Percentiles rank a stretch among this genome's conserved stretches.
Evolutionary conservation across 306 rosid genomes (phyloP).

Genomic region (Senna tora): DNA sequence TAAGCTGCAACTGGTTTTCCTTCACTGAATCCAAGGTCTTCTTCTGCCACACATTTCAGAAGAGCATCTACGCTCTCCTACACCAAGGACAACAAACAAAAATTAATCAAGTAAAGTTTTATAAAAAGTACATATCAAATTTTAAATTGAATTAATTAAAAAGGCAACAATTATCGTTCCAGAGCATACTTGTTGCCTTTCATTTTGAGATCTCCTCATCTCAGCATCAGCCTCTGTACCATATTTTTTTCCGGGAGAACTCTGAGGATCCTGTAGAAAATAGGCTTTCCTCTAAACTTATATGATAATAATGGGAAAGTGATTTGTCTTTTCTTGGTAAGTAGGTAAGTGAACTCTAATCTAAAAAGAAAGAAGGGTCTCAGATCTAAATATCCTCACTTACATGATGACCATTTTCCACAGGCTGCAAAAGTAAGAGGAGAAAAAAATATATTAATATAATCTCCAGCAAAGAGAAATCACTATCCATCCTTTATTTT

Average conservation of each 20-base stretch:
- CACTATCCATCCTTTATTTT: background rate
- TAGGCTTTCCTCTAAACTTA: conserved; percentile 36
- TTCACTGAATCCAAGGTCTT: conserved; percentile 74
- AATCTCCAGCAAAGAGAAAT: conserved; percentile 28
- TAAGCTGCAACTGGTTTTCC: conserved; percentile 92
- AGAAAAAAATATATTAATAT: conserved; percentile 45
- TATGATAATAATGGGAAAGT: background rate
- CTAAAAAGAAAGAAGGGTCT: conserved; percentile 30
- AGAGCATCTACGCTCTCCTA: conserved; percentile 88
- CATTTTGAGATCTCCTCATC: conserved; percentile 66
- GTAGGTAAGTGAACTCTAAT: conserved; percentile 12
- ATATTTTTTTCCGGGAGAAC: conserved; percentile 54
- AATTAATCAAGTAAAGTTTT: conserved; percentile 17
- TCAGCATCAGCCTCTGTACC: conserved; percentile 57
- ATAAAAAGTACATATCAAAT: conserved; percentile 32
- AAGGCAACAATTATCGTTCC: conserved; percentile 29
- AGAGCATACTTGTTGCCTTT: conserved; percentile 74
- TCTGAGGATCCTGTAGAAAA: conserved; percentile 51
- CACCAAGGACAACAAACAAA: conserved; percentile 38
- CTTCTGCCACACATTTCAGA: conserved; percentile 54
- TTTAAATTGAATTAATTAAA: conserved; percentile 17
- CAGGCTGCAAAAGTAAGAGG: conserved; percentile 52
- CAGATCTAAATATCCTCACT: conserved; percentile 42
- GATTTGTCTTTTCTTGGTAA: background rate
- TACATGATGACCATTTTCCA: conserved; percentile 76